These are phyloP conservation scores for Rubia tinctorum DNA, from an alignment of 305 asterid species.

Conservation along the genomic window DNA sequence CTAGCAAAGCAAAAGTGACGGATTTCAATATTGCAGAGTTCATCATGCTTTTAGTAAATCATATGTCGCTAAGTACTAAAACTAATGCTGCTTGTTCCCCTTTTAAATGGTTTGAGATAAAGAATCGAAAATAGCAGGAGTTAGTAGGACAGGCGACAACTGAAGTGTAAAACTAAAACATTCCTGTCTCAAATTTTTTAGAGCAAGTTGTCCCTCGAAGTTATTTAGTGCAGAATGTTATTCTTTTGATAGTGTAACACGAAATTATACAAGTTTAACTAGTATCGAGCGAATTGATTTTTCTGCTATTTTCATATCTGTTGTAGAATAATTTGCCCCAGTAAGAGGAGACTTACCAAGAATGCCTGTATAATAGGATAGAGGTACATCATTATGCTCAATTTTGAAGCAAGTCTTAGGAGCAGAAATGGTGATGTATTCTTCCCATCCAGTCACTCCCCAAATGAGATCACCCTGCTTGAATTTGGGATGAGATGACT, in stretches of 20 bases:
- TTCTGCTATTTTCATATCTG: background rate
- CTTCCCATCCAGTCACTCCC: constrained; percentile 66
- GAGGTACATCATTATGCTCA: constrained; percentile 42
- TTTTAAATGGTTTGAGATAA: background rate
- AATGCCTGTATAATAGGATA: constrained; percentile 55
- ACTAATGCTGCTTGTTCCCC: background rate
- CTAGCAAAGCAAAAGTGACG: background rate
- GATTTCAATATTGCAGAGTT: background rate
- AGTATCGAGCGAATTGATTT: background rate
- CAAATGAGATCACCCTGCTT: constrained; percentile 49
- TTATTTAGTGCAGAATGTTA: background rate
- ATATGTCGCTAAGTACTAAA: background rate
- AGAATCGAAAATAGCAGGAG: background rate
- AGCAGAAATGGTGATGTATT: constrained; percentile 37
- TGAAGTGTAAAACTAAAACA: background rate
- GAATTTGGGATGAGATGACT: constrained; percentile 43
- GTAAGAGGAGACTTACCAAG: constrained; percentile 35
- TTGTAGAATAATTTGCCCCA: background rate
- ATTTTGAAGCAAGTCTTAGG: constrained; percentile 35
- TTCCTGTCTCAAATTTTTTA: background rate
- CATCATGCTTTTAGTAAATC: background rate
- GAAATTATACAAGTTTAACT: background rate
- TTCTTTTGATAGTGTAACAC: background rate
- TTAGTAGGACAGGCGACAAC: background rate
- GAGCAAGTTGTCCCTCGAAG: background rate